Percentiles rank a stretch among this genome's conserved stretches.
Conservation (phyloP, 2,329 filamentous ascomycete species). For the Ascosphaera aggregata region DNA sequence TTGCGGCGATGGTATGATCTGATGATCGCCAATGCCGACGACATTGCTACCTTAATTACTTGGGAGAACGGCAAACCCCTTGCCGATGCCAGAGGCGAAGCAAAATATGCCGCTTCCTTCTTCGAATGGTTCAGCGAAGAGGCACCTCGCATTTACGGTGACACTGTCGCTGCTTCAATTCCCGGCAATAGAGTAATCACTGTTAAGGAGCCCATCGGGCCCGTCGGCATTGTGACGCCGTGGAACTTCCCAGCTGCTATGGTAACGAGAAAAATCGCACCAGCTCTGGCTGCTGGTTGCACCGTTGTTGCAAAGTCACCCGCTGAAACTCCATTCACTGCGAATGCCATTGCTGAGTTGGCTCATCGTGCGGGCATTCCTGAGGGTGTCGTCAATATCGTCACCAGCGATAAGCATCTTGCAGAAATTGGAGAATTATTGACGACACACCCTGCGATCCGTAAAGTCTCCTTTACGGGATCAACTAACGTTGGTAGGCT, state of each 20-base stretch:
- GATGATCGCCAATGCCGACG: conserved; percentile 41
- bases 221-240: conserved; percentile 43
- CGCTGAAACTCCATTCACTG: conserved; percentile 77
- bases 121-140: conserved; percentile 42
- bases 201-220: conserved; percentile 41
- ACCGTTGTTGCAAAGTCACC: conserved; percentile 85
- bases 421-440: conserved; percentile 52
- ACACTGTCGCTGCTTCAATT: conserved; percentile 35
- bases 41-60: conserved; percentile 40
- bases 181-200: conserved; percentile 39
- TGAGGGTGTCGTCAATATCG: conserved; percentile 70
- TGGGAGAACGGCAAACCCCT: conserved; percentile 49
- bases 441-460: conserved; percentile 51
- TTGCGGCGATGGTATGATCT: conserved; percentile 45
- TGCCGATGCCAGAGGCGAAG: conserved; percentile 34
- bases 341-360: conserved; percentile 69
- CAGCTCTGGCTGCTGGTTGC: conserved; percentile 71
- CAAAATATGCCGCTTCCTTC: conserved; percentile 34
- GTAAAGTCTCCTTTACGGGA: conserved; percentile 89
- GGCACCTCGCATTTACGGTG: conserved; percentile 33
- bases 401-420: conserved; percentile 62
- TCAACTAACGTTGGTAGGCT: conserved; percentile 41
- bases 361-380: conserved; percentile 73
- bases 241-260: conserved; percentile 39
- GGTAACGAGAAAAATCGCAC: conserved; percentile 27